A percentile compares a stretch with the other conserved stretches of the same genome.
These are phyloP conservation scores for Acer yangbiense DNA, from an alignment of 345 rosid genomes.

Conservation along the genomic window DNA sequence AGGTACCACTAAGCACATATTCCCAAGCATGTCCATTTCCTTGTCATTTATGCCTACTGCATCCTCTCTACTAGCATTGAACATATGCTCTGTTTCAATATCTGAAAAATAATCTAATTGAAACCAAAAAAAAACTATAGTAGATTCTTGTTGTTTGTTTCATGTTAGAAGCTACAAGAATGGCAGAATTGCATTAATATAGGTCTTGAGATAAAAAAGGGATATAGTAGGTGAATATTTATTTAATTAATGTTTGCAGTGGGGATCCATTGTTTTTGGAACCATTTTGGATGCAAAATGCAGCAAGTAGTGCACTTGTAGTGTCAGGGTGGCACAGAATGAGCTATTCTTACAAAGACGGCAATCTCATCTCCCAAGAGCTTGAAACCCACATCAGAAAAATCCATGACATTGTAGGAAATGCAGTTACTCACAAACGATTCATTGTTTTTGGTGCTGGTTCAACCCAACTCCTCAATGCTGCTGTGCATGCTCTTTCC, in stretches of 20 bases:
- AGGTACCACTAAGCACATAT: not conserved
- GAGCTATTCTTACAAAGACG: slow-evolving; percentile 40
- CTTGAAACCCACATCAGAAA: slow-evolving; percentile 50
- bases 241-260: slow-evolving; percentile 20
- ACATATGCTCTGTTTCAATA: no score
- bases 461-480: slow-evolving; percentile 64
- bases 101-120: no score
- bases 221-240: not conserved
- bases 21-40: not conserved
- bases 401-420: slow-evolving; percentile 53
- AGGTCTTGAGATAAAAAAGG: no score
- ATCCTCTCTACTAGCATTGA: no score
- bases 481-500: slow-evolving; percentile 65
- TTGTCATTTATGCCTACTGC: not conserved
- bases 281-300: slow-evolving; percentile 55
- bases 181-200: no score
- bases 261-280: slow-evolving; percentile 64
- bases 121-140: no score
- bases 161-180: no score
- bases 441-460: slow-evolving; percentile 64
- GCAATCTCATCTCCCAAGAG: slow-evolving; percentile 26
- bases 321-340: slow-evolving; percentile 66
- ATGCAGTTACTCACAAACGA: slow-evolving; percentile 52
- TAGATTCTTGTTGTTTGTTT: no score
- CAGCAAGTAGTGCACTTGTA: slow-evolving; percentile 45